These are phyloP conservation scores for Pseudogymnoascus destructans DNA, from an alignment of 2,329 filamentous ascomycete species.

Conservation along the genomic window DNA sequence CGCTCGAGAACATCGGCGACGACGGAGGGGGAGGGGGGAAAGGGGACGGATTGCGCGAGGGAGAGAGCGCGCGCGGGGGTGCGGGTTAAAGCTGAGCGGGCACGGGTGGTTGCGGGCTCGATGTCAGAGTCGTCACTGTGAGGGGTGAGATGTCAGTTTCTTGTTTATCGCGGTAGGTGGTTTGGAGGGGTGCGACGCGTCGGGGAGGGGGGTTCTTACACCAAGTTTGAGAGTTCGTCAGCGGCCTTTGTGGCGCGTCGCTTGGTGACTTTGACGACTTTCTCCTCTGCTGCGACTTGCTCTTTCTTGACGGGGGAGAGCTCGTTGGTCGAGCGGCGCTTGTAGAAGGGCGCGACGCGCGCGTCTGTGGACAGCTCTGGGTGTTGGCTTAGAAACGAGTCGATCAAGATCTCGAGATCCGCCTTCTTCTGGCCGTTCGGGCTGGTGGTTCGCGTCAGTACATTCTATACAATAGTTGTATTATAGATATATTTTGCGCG, in stretches of 20 bases:
- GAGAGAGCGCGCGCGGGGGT: conserved; percentile 21
- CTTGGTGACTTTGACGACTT: conserved; percentile 33
- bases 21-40: conserved; percentile 68
- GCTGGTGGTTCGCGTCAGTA: conserved; percentile 32
- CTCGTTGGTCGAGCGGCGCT: conserved; percentile 42
- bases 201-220: background rate
- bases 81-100: conserved; percentile 22
- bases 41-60: conserved; percentile 46
- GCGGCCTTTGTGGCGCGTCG: conserved; percentile 32
- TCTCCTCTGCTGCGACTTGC: conserved; percentile 26
- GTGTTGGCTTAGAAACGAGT: conserved; percentile 60
- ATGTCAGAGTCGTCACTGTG: conserved; percentile 25
- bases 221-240: conserved; percentile 26
- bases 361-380: conserved; percentile 50
- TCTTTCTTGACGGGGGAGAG: conserved; percentile 50
- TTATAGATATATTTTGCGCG: conserved; percentile 8
- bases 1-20: conserved; percentile 66
- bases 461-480: background rate
- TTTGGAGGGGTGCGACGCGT: background rate
- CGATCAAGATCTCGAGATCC: conserved; percentile 64
- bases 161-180: conserved; percentile 1
- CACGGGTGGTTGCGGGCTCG: conserved; percentile 20
- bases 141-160: background rate
- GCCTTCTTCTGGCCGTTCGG: conserved; percentile 60
- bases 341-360: conserved; percentile 63